Evolutionary conservation across 768 basidiomycete species (phyloP), one percentile per base, ranked within the genome.

Genomic region (Termitomyces sp.): DNA sequence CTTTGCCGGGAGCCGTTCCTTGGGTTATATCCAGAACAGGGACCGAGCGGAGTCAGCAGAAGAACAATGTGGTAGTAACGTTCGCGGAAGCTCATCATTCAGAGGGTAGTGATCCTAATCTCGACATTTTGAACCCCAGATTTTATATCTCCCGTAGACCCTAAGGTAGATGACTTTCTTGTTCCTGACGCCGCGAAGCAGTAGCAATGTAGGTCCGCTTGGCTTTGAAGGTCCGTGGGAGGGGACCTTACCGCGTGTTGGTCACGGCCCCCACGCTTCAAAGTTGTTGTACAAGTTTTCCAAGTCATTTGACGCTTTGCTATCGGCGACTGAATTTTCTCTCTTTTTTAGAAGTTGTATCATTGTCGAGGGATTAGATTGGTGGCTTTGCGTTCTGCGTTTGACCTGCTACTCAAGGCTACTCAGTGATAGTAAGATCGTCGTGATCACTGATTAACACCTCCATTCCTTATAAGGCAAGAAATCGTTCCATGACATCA

Each of bases 401-500:
- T 18, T 40, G 10, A 32, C 32, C 23, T 59, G 28, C 5, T 13
- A 6, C n/a, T 41, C 30, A 18, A 20, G n/a, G n/a, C 41, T 5
- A 28, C 44, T 7, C 38, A 32, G 41, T n/a, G 1, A 9, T 13
- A 33, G 12, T 23, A 20, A 38, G 51, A 51, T 51, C 33, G 32
- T 33, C n/a, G 23, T 26, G 14, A 43, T 55, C 32, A n/a, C 30
- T 30, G 48, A 33, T 32, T 32, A 7, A 32, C 32, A 32, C 5
- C 32, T 32, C 6, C 32, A 32, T 32, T 32, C 32, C 13, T 32
- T 30, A 52, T 47, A 59, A 44, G 57, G 55, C 32, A 62, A 47
- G 16, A n/a, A 16, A 35, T 12, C 43, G 2, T 10, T 32, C 9
- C 14, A 46, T 61, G 60, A 61, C 51, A 46, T 61, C 56, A 61